phyloP scores from a whole-genome alignment of 306 rosid species.

The Nissolia schottii region DNA sequence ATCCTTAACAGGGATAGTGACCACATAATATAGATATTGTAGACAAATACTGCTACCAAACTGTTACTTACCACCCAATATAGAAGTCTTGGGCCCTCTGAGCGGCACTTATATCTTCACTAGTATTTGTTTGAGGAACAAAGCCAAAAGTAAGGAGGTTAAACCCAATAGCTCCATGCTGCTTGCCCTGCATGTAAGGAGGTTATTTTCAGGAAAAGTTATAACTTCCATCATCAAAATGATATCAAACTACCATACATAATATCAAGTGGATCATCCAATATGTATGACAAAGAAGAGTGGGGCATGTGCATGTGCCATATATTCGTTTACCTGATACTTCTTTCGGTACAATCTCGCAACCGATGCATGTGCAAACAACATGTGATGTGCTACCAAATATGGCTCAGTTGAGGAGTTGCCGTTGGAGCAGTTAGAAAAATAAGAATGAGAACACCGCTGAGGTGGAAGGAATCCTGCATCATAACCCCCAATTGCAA shows the following conservation, averaged over 20 bases:
- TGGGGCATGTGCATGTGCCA: neutral
- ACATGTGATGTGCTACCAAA: constrained; percentile 13
- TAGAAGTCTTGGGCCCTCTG: constrained; percentile 43
- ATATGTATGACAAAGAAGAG: neutral
- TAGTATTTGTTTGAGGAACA: constrained; percentile 40
- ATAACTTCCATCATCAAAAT: neutral
- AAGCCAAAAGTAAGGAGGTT: constrained; percentile 26
- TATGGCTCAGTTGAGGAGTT: constrained; percentile 31
- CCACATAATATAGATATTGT: neutral
- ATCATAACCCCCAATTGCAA: neutral
- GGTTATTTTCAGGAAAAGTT: neutral
- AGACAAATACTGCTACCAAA: neutral
- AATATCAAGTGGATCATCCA: too few relatives aligned
- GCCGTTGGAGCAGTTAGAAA: constrained; percentile 21
- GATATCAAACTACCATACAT: neutral
- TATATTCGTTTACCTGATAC: constrained; percentile 5
- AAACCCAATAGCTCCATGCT: constrained; percentile 55
- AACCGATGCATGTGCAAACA: constrained; percentile 29
- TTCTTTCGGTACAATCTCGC: constrained; percentile 16
- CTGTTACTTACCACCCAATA: constrained; percentile 43
- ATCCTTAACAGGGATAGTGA: neutral
- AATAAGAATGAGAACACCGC: constrained; percentile 5
- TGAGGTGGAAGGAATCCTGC: neutral
- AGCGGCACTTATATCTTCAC: constrained; percentile 38
- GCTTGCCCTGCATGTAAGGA: constrained; percentile 37